Evolutionary conservation across 73 alveolate genomes (phyloP).

Genomic region (Paramecium caudatum): DNA sequence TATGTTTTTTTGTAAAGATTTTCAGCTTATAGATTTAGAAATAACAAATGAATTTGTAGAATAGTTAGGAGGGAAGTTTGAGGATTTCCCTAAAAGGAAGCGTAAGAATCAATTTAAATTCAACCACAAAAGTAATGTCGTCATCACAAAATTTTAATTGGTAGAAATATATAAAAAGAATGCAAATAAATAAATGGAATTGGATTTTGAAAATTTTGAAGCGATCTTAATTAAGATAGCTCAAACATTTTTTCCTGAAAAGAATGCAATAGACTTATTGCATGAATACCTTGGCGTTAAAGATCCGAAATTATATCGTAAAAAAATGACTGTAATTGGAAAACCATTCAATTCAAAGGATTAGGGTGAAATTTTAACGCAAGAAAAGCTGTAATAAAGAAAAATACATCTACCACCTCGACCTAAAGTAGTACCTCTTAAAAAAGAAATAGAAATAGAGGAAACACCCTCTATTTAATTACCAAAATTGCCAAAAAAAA

Average conservation of each 20-base stretch:
- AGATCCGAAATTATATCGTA: constrained; percentile 36
- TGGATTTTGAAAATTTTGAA: neutral
- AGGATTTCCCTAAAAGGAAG: neutral
- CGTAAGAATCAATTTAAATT: constrained; percentile 15
- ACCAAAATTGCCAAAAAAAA: neutral
- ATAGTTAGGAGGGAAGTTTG: constrained; percentile 36
- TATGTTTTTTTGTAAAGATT: constrained; percentile 44
- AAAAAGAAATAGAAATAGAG: constrained; percentile 20
- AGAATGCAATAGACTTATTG: constrained; percentile 6
- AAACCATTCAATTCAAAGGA: constrained; percentile 52
- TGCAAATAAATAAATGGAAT: neutral
- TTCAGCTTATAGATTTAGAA: constrained; percentile 11
- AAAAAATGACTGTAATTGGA: constrained; percentile 44
- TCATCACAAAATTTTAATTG: constrained; percentile 14
- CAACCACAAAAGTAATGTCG: neutral
- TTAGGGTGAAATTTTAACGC: neutral
- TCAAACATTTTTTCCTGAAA: neutral
- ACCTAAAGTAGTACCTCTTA: neutral
- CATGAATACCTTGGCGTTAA: constrained; percentile 32
- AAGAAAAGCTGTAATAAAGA: constrained; percentile 31
- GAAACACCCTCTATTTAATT: neutral
- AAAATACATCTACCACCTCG: constrained; percentile 16
- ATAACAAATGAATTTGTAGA: neutral
- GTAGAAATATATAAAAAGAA: constrained; percentile 41
- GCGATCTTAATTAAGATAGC: neutral